Base-by-base conservation (phyloP, 1,284 basidiomycete genomes). In the Calocybe gambosa region DNA sequence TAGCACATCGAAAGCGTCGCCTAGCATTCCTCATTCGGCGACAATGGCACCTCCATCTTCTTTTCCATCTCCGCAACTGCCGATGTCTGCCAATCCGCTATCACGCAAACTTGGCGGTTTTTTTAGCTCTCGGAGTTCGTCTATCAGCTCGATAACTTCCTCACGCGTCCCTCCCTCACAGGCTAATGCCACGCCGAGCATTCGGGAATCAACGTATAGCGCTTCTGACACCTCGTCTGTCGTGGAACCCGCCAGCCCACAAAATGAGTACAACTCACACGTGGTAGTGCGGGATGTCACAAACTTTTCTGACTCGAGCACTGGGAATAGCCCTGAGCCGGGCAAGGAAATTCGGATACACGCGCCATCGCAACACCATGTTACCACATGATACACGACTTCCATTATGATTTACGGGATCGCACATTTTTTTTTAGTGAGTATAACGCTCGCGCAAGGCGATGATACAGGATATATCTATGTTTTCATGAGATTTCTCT, bases 91-190 rank as follows among this genome's bases (percentile, higher is more conserved):
- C 28, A 62, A 71, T 8, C 69, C 69, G 13, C 64, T 84, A 3
- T 64, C 78, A 26, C 73, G 73, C 54, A 86, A 83, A 64, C 57
- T 88, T 33, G 80, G 82, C 2, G 80, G 79, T 2, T 79, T 88
- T 62, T 88, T 88, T 59, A 68, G 73, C 47, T 69, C 78, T 37
- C 68, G 78, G 44, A 67, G 67, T 10, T 58, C 64, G 26, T 55
- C 66, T 15, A 42, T 47, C 37, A 47, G 52, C 49, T 37, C 58
- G 41, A 39, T 60, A 8, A 35, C 51, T 10, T 60, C 56, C 1
- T 47, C 55, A 2, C 52, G 63, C 42, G 49, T 60, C 43, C 66
- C 55, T 53, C 67, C 49, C 46, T 57, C 54, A 36, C 66, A 66
- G 42, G 61, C 64, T 16, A 65, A 64, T 43, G 59, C 63, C 10